Conservation (phyloP, 164 flowering plant species). For the Nymphaea thermarum region DNA sequence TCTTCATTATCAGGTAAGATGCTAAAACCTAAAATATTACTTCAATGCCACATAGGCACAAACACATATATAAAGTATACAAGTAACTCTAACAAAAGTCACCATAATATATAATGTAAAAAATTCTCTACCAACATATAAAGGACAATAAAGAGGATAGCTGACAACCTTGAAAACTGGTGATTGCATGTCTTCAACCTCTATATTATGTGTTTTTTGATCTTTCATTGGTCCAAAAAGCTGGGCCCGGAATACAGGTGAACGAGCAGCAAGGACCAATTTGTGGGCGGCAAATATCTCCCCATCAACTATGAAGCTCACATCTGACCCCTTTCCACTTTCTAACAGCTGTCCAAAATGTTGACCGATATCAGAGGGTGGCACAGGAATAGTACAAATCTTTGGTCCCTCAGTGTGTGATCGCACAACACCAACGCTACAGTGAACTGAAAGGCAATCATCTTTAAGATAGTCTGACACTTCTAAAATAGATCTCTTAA, state of each 20-base stretch:
- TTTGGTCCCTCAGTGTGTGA: slow-evolving; percentile 78
- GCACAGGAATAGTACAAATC: slow-evolving; percentile 46
- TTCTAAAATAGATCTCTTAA: slow-evolving; percentile 56
- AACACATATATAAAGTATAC: no score
- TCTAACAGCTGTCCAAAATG: slow-evolving; percentile 68
- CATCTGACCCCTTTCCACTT: slow-evolving; percentile 61
- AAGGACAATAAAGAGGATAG: not conserved
- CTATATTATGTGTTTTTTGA: not conserved
- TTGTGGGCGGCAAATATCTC: slow-evolving; percentile 64
- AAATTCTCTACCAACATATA: no score
- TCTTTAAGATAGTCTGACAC: slow-evolving; percentile 83
- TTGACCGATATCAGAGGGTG: slow-evolving; percentile 50
- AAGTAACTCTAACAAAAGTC: not conserved
- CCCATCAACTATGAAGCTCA: slow-evolving; percentile 60
- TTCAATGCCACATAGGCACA: not conserved
- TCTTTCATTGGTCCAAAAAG: slow-evolving; percentile 45
- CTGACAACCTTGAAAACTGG: not conserved
- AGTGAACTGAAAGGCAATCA: slow-evolving; percentile 64
- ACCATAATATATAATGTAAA: no score
- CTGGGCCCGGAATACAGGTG: slow-evolving; percentile 83
- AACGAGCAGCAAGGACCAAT: slow-evolving; percentile 70
- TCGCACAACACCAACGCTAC: slow-evolving; percentile 78
- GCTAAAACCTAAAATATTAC: no score
- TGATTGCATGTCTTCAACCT: slow-evolving; percentile 2
- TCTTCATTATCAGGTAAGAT: no score